Conservation (phyloP, 345 rosid genomes). For the Acer yangbiense region DNA sequence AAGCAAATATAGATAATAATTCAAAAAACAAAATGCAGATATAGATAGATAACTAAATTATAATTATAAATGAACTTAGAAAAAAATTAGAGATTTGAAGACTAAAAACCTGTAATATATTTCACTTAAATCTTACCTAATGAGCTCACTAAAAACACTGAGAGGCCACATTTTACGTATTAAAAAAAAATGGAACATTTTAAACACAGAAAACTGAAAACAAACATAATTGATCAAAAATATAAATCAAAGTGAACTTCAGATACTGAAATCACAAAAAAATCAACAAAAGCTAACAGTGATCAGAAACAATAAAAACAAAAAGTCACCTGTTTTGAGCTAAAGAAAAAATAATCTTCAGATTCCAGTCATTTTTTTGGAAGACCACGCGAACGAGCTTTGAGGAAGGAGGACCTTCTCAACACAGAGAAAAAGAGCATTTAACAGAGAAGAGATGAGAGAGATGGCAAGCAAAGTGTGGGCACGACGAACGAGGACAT, state of each 20-base stretch:
- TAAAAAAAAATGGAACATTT: background rate
- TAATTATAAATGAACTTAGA: no score
- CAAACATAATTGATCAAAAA: background rate
- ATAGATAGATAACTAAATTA: no score
- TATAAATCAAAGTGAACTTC: background rate
- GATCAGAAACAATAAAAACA: background rate
- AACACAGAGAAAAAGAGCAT: conserved; percentile 15
- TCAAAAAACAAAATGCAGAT: no score
- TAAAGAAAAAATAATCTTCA: background rate
- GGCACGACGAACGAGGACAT: conserved; percentile 28
- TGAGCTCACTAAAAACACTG: background rate
- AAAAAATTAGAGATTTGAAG: background rate
- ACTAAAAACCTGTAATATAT: background rate
- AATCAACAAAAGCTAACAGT: background rate
- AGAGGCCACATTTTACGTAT: background rate
- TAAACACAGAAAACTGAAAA: background rate
- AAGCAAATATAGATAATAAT: no score
- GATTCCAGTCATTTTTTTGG: conserved; percentile 1
- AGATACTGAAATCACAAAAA: background rate
- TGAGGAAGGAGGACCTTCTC: background rate
- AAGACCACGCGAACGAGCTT: background rate
- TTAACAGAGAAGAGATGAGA: conserved; percentile 4
- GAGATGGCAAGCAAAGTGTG: conserved; percentile 8
- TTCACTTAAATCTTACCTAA: background rate
- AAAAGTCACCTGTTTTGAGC: conserved; percentile 10